phyloP scores from a whole-genome alignment of 129 eudicot genomes.

The Lactuca saligna region DNA sequence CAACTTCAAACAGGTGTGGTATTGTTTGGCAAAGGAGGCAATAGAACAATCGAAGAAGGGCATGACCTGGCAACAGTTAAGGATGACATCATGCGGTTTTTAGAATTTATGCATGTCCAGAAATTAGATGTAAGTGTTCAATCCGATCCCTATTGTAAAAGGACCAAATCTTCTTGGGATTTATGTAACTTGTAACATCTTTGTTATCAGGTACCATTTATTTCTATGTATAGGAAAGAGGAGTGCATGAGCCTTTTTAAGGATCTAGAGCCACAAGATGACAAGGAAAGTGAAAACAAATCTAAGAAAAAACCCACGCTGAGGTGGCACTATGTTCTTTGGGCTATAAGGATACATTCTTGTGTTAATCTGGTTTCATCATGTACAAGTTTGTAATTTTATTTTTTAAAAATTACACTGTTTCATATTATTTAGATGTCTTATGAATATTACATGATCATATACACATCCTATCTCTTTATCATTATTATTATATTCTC shows the following conservation, averaged over 20 bases:
- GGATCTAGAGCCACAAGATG: slow-evolving; percentile 36
- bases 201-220: slow-evolving; percentile 55
- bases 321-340: slow-evolving; percentile 90
- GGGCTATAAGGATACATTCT: slow-evolving; percentile 64
- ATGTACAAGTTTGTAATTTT: too few relatives aligned
- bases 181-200: too few relatives aligned
- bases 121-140: too few relatives aligned
- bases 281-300: slow-evolving; percentile 9
- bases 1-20: slow-evolving; percentile 49
- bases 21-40: slow-evolving; percentile 33
- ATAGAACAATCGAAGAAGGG: slow-evolving; percentile 35
- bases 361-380: too few relatives aligned
- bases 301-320: slow-evolving; percentile 49
- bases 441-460: too few relatives aligned
- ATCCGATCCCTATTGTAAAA: too few relatives aligned
- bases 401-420: too few relatives aligned
- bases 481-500: too few relatives aligned
- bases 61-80: slow-evolving; percentile 37
- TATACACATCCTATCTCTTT: too few relatives aligned
- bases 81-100: slow-evolving; percentile 43
- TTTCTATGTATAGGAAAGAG: slow-evolving; percentile 89
- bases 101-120: too few relatives aligned
- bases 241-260: slow-evolving; percentile 68
- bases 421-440: too few relatives aligned
- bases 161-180: too few relatives aligned